Evolutionary conservation across 2,329 filamentous ascomycete genomes (phyloP).

Genomic region (Colletotrichum viniferum): DNA sequence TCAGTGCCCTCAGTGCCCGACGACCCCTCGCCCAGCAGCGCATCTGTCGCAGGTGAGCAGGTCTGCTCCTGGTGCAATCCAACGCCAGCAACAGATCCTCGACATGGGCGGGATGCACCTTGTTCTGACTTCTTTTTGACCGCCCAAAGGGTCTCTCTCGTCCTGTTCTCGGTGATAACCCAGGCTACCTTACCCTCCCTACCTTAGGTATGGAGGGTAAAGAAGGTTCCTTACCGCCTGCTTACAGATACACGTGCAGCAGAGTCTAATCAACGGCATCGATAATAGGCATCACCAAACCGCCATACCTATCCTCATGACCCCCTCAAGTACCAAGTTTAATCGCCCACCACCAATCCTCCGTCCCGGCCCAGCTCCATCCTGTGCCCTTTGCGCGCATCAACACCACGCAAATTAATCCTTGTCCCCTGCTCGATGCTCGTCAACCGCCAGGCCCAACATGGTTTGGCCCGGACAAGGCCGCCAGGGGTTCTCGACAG

Average conservation of each 20-base stretch:
- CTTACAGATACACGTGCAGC: neutral
- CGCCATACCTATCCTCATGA: neutral
- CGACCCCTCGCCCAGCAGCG: neutral
- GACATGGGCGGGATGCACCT: neutral
- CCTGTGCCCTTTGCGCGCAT: neutral
- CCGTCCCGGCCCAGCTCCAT: neutral
- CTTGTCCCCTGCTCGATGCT: constrained; percentile 14
- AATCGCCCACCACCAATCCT: neutral
- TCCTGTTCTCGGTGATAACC: neutral
- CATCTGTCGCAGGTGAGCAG: constrained; percentile 10
- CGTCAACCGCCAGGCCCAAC: constrained; percentile 19
- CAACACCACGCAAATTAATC: neutral
- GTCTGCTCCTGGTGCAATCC: constrained; percentile 12
- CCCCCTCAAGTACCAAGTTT: neutral
- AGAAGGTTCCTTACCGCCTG: neutral
- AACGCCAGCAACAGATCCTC: constrained; percentile 3
- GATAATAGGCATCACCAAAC: neutral
- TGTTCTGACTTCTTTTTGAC: neutral
- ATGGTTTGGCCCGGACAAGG: constrained; percentile 15
- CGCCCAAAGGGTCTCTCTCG: neutral
- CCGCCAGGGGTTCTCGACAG: constrained; percentile 17
- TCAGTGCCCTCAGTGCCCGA: neutral
- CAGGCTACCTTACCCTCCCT: neutral
- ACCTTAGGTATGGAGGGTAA: neutral
- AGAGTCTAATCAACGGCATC: constrained; percentile 2